These are phyloP conservation scores for Fusarium napiforme DNA, from an alignment of 2,329 filamentous ascomycete species.

Conservation along the genomic window DNA sequence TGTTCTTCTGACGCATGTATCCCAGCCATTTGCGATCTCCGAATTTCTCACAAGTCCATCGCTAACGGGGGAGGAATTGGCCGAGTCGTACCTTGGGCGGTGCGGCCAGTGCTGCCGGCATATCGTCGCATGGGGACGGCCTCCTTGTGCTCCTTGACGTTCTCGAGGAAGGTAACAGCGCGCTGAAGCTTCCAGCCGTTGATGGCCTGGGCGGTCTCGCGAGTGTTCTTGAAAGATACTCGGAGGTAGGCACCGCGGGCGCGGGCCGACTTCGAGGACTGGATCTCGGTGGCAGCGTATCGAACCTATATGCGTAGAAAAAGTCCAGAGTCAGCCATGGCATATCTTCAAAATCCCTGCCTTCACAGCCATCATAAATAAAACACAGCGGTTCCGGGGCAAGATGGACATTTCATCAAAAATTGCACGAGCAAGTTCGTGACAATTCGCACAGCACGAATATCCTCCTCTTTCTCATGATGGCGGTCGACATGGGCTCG, in stretches of 20 bases:
- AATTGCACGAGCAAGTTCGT: slow-evolving; percentile 24
- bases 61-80: not conserved
- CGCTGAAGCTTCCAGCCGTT: slow-evolving; percentile 98
- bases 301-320: slow-evolving; percentile 72
- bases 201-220: slow-evolving; percentile 99
- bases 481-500: slow-evolving; percentile 38
- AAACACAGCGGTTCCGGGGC: not conserved
- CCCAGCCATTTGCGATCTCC: slow-evolving; percentile 12
- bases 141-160: slow-evolving; percentile 97
- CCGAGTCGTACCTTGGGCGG: slow-evolving; percentile 88
- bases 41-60: slow-evolving; percentile 8
- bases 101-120: slow-evolving; percentile 93
- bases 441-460: slow-evolving; percentile 14
- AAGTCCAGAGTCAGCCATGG: slow-evolving; percentile 41
- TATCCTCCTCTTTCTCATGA: slow-evolving; percentile 39
- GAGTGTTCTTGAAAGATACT: slow-evolving; percentile 99
- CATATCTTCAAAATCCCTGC: slow-evolving; percentile 15
- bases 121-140: slow-evolving; percentile 98
- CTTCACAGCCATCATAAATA: slow-evolving; percentile 4
- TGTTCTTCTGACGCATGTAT: slow-evolving; percentile 4
- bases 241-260: slow-evolving; percentile 98
- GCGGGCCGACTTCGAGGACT: slow-evolving; percentile 92
- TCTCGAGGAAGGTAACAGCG: slow-evolving; percentile 96
- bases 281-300: slow-evolving; percentile 93
- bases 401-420: slow-evolving; percentile 12